Evolutionary conservation across 2,329 filamentous ascomycete genomes (phyloP), one percentile per base, ranked within the genome.

Genomic region (Alternaria arbusti): DNA sequence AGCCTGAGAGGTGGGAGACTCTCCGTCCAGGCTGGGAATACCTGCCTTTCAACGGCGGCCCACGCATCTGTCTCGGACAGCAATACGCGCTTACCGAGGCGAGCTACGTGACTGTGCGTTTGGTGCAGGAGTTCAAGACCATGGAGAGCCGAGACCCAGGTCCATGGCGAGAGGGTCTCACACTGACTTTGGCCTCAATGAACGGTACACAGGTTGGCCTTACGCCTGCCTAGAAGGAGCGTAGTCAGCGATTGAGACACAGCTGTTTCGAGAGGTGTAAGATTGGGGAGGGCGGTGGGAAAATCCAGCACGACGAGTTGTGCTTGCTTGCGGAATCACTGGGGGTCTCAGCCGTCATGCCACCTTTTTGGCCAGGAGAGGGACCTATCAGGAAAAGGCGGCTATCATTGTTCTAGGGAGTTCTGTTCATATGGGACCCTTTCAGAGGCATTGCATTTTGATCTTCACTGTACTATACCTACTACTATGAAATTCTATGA

Each of bases 1-100:
- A 74, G 60, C 85, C 84, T 1, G 84, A 83, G 72, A 77, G 84
- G 62, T 86, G 83, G 84, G 79, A 80, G 52, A 71, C 47, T 3
- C 65, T 80, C 8, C 73, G 77, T 5, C 74, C 76, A 1, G 71
- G 76, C 4, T 80, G 78, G 78, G 79, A 80, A 63, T 80, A 79
- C 45, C 59, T 81, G 9, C 79, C 79, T 1, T 81, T 81, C 65
- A 80, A 80, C 49, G 79, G 79, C 32, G 79, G 79, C 1, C 79
- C 79, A n/a, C 65, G 76, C 4, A 77, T 79, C 51, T 80, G 77
- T 54, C 61, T 80, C 12, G 78, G 78, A 6, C 77, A 78, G 65
- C 76, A 79, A 51, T 79, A 79, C 52, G 78, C 78, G 26, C 65
- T 79, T 4, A 77, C 76, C 1, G 78, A 80, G 54, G 78, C 78